These are phyloP conservation scores for Xylariaceae sp. DNA, from an alignment of 2,329 filamentous ascomycete species.

Conservation along the genomic window DNA sequence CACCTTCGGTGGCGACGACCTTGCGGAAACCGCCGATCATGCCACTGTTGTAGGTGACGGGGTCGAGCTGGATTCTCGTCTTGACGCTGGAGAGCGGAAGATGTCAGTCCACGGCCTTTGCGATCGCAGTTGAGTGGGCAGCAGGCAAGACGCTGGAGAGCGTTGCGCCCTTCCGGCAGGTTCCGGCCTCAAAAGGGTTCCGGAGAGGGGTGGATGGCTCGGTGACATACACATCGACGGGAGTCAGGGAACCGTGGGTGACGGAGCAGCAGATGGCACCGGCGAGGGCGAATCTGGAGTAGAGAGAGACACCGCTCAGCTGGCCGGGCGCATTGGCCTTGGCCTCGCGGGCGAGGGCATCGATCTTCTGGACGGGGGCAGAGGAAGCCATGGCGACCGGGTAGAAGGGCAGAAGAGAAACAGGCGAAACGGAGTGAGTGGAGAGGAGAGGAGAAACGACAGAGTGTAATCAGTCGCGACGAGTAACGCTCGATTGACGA, in stretches of 20 bases:
- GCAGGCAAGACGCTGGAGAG: no score
- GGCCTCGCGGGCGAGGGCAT: slow-evolving; percentile 11
- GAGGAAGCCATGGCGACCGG: slow-evolving; percentile 17
- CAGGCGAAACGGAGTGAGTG: slow-evolving; percentile 15
- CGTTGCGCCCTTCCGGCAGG: no score
- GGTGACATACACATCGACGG: slow-evolving; percentile 93
- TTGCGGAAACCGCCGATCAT: slow-evolving; percentile 67
- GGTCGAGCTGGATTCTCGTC: slow-evolving; percentile 73
- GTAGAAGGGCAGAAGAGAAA: slow-evolving; percentile 4
- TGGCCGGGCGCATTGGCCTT: slow-evolving; percentile 18
- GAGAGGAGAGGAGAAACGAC: slow-evolving; percentile 13
- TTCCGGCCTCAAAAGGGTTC: no score
- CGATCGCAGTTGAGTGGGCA: not conserved
- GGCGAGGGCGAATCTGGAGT: slow-evolving; percentile 94
- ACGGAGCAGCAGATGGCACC: slow-evolving; percentile 97
- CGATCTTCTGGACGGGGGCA: slow-evolving; percentile 17
- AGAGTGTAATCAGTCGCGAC: slow-evolving; percentile 6
- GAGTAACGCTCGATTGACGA: slow-evolving; percentile 9
- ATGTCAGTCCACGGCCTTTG: slow-evolving; percentile 3
- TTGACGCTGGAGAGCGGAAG: slow-evolving; percentile 52
- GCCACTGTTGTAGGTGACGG: slow-evolving; percentile 65
- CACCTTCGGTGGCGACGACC: slow-evolving; percentile 63
- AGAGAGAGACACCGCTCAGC: slow-evolving; percentile 46
- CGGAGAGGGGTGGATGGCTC: no score
- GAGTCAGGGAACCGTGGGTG: slow-evolving; percentile 94